phyloP scores from a whole-genome alignment of 1,284 basidiomycete genomes.

The Austroboletus niveus region DNA sequence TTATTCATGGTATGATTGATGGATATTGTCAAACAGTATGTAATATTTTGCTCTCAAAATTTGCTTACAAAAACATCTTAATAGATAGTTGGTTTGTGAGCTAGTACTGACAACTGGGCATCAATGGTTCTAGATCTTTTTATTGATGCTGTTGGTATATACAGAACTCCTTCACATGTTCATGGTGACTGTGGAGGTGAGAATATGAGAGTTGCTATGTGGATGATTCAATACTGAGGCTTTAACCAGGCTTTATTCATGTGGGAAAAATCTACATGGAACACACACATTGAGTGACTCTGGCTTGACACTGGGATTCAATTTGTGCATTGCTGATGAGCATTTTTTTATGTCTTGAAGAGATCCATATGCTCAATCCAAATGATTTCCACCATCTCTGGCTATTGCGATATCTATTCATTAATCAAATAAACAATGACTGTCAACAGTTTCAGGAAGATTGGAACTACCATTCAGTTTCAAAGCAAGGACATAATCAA shows the following conservation, averaged over 20 bases:
- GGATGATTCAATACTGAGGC: slow-evolving; percentile 23
- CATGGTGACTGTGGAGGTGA: slow-evolving; percentile 22
- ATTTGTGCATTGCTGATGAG: slow-evolving; percentile 26
- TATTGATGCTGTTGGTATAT: background rate
- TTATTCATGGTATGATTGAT: slow-evolving; percentile 46
- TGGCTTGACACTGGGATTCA: slow-evolving; percentile 19
- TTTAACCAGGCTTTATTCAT: slow-evolving; percentile 1
- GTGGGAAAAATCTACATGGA: background rate
- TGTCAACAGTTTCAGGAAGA: slow-evolving; percentile 33
- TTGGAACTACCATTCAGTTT: slow-evolving; percentile 9
- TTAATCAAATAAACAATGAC: slow-evolving; percentile 38
- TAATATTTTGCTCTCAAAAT: too few relatives aligned
- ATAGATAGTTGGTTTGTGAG: slow-evolving; percentile 2
- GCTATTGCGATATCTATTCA: slow-evolving; percentile 44
- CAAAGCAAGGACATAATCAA: background rate
- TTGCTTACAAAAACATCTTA: background rate
- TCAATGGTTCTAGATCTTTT: slow-evolving; percentile 8
- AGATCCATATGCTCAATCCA: slow-evolving; percentile 33
- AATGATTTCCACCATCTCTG: slow-evolving; percentile 38
- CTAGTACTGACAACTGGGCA: slow-evolving; percentile 2
- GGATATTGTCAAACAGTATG: slow-evolving; percentile 9
- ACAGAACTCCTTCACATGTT: slow-evolving; percentile 1
- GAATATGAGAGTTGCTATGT: slow-evolving; percentile 22
- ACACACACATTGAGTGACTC: slow-evolving; percentile 3
- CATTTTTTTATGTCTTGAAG: slow-evolving; percentile 33